Base-by-base conservation (phyloP, 2,329 filamentous ascomycete species). In the Colletotrichum coccodes region DNA sequence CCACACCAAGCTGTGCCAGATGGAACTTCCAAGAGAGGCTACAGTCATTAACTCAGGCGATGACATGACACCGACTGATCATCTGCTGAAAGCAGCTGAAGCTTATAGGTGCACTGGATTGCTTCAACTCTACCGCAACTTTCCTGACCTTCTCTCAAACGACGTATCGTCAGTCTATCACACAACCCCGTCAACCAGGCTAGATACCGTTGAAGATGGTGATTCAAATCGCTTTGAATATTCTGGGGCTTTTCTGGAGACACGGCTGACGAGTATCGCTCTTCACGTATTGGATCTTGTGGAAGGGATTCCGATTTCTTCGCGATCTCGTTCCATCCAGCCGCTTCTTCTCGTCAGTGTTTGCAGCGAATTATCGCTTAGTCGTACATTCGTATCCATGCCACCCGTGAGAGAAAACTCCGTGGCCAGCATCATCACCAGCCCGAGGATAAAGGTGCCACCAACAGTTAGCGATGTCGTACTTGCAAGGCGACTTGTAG, bases 301-400 rank as follows among this genome's bases (percentile, higher is more conserved):
- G 16, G 78, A 83, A 60, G 75, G 75, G 3, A 75, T 85, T n/a
- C 80, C 83, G 0, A 76, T 81, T 6, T 79, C 79, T 1, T 85
- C 83, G 1, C 80, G 82, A 30, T 83, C 82, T 1, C 78, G 81
- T 50, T 84, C 80, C 23, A 79, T 83, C 5, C 82, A 85, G 66
- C 83, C 82, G 2, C 75, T 85, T 21, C 72, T 85, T 4, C 77
- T 85, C 1, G 79, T 84, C 12, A 79, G 80, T 18, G 79, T 80
- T 21, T 81, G 81, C 4, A 81, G 80, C 21, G 82, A 85, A 62
- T 75, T 85, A 18, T 79, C 79, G 16, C 75, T 65, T 0, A 26
- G 50, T 47, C 63, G 63, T 14, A 34, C 21, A 0, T 65, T 65
- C 4, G 23, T 18, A 6, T 21, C 47, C 1, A 16, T 34, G 4